Evolutionary conservation across 1,284 basidiomycete species (phyloP).

Genomic region (Sanguinoderma infundibulare): DNA sequence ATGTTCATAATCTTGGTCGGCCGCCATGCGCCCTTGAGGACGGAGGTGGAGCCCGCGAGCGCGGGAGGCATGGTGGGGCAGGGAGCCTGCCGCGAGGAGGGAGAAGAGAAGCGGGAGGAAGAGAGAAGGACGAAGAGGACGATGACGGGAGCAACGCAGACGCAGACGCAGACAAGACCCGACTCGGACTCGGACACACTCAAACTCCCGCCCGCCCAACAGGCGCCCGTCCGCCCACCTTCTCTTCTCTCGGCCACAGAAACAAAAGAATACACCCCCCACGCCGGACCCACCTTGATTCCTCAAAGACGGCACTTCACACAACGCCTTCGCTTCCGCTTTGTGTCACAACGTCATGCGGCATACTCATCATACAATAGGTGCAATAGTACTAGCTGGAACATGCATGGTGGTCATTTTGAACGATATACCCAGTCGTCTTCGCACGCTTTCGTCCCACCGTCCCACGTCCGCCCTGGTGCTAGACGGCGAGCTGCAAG

Average conservation of each 20-base stretch:
- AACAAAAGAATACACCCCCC: too few species aligned
- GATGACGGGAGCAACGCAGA: slow-evolving; percentile 2
- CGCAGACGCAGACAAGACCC: slow-evolving; percentile 3
- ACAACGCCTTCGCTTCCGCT: too few species aligned
- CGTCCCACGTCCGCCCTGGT: slow-evolving; percentile 26
- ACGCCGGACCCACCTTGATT: too few species aligned
- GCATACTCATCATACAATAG: slow-evolving; percentile 37
- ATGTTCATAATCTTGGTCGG: slow-evolving; percentile 87
- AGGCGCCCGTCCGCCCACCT: background rate
- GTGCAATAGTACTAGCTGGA: slow-evolving; percentile 27
- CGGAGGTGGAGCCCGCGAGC: slow-evolving; percentile 23
- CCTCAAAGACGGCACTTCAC: too few species aligned
- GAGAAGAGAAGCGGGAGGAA: slow-evolving; percentile 6
- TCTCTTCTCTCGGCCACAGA: background rate
- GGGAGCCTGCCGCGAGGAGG: slow-evolving; percentile 9
- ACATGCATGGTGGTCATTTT: slow-evolving; percentile 28
- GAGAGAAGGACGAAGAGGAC: slow-evolving; percentile 5
- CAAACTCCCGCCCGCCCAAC: too few species aligned
- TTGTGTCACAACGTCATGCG: too few species aligned
- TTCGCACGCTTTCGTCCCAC: slow-evolving; percentile 18
- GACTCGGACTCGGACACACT: too few species aligned
- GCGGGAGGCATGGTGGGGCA: slow-evolving; percentile 26
- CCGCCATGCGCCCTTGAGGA: slow-evolving; percentile 55
- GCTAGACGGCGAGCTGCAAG: slow-evolving; percentile 12
- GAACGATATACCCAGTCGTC: slow-evolving; percentile 23